phyloP scores from a whole-genome alignment of 768 basidiomycete species.

The Inosperma sp. region DNA sequence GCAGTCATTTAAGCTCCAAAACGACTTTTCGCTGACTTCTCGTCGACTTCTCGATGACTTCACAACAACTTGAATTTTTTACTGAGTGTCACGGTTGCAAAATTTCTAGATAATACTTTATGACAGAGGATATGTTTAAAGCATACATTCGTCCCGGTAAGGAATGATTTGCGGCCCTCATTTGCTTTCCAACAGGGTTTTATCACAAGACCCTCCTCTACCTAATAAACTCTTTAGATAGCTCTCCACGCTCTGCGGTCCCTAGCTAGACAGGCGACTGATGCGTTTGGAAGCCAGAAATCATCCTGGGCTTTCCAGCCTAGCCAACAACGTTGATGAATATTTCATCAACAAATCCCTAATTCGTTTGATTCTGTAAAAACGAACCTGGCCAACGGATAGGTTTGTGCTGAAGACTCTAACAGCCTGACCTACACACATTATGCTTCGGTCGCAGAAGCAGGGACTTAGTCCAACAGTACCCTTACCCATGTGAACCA shows the following conservation, averaged over 20 bases:
- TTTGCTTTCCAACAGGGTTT: too few species aligned
- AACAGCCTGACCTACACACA: conserved; percentile 85
- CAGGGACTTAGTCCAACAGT: conserved; percentile 96
- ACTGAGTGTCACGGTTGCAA: too few species aligned
- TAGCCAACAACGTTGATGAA: conserved; percentile 97
- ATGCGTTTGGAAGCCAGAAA: conserved; percentile 98
- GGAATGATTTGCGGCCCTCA: too few species aligned
- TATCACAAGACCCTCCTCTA: too few species aligned
- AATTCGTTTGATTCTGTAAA: not conserved
- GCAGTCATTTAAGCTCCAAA: too few species aligned
- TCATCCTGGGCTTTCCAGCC: conserved; percentile 94
- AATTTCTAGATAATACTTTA: too few species aligned
- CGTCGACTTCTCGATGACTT: too few species aligned
- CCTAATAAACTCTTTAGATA: conserved; percentile 95
- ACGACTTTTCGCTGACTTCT: too few species aligned
- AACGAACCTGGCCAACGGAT: conserved; percentile 81
- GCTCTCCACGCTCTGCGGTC: conserved; percentile 89
- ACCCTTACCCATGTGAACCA: conserved; percentile 99
- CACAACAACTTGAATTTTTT: too few species aligned
- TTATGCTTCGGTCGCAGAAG: conserved; percentile 86
- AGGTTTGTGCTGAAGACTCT: conserved; percentile 78
- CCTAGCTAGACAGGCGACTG: conserved; percentile 93
- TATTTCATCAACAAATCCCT: conserved; percentile 33
- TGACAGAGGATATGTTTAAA: too few species aligned
- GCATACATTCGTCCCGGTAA: too few species aligned